Percentiles rank a stretch among this genome's conserved stretches.
phyloP scores from a whole-genome alignment of 2,329 filamentous ascomycete species.

The Aspergillus sp. region DNA sequence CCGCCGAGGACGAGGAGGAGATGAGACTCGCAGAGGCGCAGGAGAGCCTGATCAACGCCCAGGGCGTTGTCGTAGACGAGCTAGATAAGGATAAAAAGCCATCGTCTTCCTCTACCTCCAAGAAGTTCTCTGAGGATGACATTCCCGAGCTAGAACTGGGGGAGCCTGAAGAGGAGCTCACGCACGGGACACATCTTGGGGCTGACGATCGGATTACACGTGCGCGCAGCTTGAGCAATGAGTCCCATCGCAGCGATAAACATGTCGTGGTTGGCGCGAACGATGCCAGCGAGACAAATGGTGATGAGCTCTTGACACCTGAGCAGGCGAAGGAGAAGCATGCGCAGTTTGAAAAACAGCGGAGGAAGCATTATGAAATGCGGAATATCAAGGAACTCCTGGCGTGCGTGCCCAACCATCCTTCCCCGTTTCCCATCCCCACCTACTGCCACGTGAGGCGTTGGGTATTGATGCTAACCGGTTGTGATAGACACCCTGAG shows the following conservation, averaged over 20 bases:
- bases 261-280: constrained; percentile 73
- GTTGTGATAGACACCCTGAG: constrained; percentile 57
- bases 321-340: constrained; percentile 87
- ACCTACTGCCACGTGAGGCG: not conserved
- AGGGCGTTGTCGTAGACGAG: constrained; percentile 69
- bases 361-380: constrained; percentile 99
- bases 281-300: constrained; percentile 36
- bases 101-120: constrained; percentile 33
- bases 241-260: constrained; percentile 58
- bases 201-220: constrained; percentile 48
- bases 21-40: constrained; percentile 30
- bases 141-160: constrained; percentile 91
- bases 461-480: not conserved
- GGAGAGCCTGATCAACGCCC: constrained; percentile 60
- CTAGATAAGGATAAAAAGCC: constrained; percentile 53
- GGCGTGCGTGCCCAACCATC: constrained; percentile 54
- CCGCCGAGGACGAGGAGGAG: constrained; percentile 80
- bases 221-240: constrained; percentile 41
- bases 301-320: constrained; percentile 55
- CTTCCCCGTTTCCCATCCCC: not conserved
- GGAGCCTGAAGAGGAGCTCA: constrained; percentile 77
- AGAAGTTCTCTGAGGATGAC: constrained; percentile 63
- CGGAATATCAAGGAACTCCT: constrained; percentile 85
- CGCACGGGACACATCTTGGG: constrained; percentile 25
- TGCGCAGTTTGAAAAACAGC: constrained; percentile 80